phyloP scores from a whole-genome alignment of 441 rosid species.

The Populus tomentosa region DNA sequence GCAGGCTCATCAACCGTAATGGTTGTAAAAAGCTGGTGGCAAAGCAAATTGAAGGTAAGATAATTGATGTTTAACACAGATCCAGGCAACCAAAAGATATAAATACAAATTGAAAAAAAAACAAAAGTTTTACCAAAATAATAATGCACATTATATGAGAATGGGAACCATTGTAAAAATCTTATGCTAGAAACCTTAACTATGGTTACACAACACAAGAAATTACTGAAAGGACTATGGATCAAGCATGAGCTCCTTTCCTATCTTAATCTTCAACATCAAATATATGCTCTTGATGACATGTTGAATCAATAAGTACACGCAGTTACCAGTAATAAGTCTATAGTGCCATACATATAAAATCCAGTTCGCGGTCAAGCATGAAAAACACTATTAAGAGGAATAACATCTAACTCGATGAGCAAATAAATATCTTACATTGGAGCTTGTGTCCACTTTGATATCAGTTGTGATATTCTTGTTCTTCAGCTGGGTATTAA shows the following conservation, averaged over 20 bases:
- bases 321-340: neutral
- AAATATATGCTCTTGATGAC: neutral
- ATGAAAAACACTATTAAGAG: neutral
- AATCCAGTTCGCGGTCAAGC: neutral
- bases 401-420: neutral
- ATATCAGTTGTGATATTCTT: constrained; percentile 80
- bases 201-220: neutral
- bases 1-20: constrained; percentile 75
- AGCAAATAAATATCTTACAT: constrained; percentile 42
- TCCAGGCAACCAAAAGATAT: neutral
- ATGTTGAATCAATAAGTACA: neutral
- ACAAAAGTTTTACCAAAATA: neutral
- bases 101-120: neutral
- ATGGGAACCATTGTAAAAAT: neutral
- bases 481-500: constrained; percentile 77
- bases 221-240: neutral
- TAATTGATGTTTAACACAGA: neutral
- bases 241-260: neutral
- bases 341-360: neutral
- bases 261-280: neutral
- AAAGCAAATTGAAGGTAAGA: constrained; percentile 16
- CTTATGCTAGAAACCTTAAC: neutral
- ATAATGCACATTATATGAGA: neutral
- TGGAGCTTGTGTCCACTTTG: constrained; percentile 86
- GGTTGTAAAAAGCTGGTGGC: constrained; percentile 64